Percentiles rank a stretch among this genome's conserved stretches.
Evolutionary conservation across 176 grass and related monocot species (phyloP).

Genomic region (Phoenix roebelenii): DNA sequence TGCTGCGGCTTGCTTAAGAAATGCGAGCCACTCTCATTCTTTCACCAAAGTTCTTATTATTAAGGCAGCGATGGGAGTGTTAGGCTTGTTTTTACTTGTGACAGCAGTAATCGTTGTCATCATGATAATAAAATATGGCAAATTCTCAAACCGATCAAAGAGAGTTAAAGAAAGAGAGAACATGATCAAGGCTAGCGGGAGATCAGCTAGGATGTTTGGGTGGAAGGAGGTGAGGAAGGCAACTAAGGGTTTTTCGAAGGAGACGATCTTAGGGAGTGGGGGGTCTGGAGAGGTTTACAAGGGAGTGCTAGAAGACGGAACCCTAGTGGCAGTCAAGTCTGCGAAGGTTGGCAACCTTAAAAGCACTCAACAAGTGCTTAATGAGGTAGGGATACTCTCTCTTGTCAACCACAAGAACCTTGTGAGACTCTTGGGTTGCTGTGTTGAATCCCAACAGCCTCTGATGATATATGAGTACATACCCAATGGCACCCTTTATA

Average conservation of each 20-base stretch:
- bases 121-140: background rate
- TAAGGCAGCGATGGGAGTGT: background rate
- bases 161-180: no score
- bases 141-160: background rate
- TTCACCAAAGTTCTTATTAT: constrained; percentile 5
- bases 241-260: constrained; percentile 17
- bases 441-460: constrained; percentile 22
- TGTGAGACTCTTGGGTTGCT: constrained; percentile 25
- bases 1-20: constrained; percentile 10
- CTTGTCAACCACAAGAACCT: constrained; percentile 29
- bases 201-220: constrained; percentile 12
- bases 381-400: constrained; percentile 21
- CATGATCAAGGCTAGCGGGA: constrained; percentile 3
- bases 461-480: constrained; percentile 27
- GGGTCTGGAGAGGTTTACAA: constrained; percentile 25
- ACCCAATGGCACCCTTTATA: constrained; percentile 20
- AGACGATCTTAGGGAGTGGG: constrained; percentile 19
- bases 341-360: constrained; percentile 21
- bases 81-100: background rate
- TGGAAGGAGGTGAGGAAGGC: constrained; percentile 24
- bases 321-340: constrained; percentile 14
- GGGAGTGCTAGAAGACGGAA: constrained; percentile 18
- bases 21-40: background rate
- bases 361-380: constrained; percentile 20
- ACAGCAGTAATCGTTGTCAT: background rate